Evolutionary conservation across 768 basidiomycete species (phyloP), one percentile per base, ranked within the genome.

Genomic region (Kockovaella imperatae): DNA sequence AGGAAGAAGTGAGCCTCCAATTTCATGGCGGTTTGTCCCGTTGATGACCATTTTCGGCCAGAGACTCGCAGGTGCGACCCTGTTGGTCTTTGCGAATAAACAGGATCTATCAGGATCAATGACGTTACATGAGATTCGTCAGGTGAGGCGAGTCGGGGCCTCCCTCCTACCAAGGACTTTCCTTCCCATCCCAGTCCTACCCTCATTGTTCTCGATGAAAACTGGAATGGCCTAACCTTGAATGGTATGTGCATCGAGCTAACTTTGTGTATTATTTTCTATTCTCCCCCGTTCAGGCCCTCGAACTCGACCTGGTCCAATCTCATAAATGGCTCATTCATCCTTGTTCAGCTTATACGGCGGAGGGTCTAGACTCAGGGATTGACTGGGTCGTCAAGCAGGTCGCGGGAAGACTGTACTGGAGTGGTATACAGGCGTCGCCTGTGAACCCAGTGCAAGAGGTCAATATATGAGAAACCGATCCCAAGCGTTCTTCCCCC

Each of bases 21-120:
- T 8, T 13, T 18, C 6, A 15, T 28, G 42, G 30, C 15, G 2
- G 26, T 15, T 26, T 34, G 6, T 11, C 42, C 24, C 42, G 13
- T 15, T 7, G 7, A 21, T 36, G 35, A 46, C 20, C 14, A 5
- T 14, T 21, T 30, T 13, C 24, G 11, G 26, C 3, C 52, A 97
- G 91, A 79, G 95, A 64, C 74, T 97, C 50, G 82, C 88, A 42
- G 93, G 95, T n/a, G 95, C 95, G 35, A 91, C 89, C 11, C 77
- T 97, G 42, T 80, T 97, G 30, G 83, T 97, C 45, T 87, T 97
- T 67, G 95, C 95, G 24, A 99, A 99, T 74, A 99, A 99, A 72
- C 91, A 95, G 68, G 95, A 99, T 74, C 79, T 97, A 49, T 78
- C 79, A 49, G 87, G 88, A 41, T 84, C 89, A 0, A 80, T 96